These are phyloP conservation scores for Dictyostelium brefeldianum DNA, from an alignment of 78 protist genomes.

Conservation along the genomic window DNA sequence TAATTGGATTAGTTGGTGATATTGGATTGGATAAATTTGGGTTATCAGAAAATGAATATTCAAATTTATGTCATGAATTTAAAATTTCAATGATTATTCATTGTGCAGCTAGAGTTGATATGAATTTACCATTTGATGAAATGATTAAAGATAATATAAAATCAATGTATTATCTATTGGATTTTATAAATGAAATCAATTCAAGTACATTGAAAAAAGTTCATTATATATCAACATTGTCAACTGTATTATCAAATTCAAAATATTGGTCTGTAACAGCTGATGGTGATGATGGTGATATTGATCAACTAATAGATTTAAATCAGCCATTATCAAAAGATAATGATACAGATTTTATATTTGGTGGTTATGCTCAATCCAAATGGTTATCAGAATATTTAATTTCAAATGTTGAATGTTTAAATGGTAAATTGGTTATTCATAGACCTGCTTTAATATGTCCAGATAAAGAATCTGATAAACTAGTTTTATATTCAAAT, in stretches of 20 bases:
- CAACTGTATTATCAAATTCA: slow-evolving; percentile 33
- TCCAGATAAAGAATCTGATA: not conserved
- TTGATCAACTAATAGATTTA: not conserved
- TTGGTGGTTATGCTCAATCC: slow-evolving; percentile 68
- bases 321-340: not conserved
- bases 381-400: slow-evolving; percentile 62
- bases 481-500: not conserved
- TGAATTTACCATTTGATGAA: slow-evolving; percentile 42
- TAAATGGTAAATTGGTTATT: not conserved
- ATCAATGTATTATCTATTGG: not conserved
- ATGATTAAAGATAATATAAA: slow-evolving; percentile 23
- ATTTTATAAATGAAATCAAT: not conserved
- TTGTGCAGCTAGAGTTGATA: slow-evolving; percentile 49
- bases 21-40: not conserved
- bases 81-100: slow-evolving; percentile 13
- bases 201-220: not conserved
- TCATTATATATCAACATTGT: slow-evolving; percentile 51
- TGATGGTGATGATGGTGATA: not conserved
- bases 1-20: slow-evolving; percentile 8
- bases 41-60: not conserved
- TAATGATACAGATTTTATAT: not conserved
- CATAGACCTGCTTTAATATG: slow-evolving; percentile 74
- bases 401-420: not conserved
- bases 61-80: not conserved
- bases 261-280: not conserved